Evolutionary conservation across 306 rosid species (phyloP), one percentile per base, ranked within the genome.

Genomic region (Medicago lupulina): DNA sequence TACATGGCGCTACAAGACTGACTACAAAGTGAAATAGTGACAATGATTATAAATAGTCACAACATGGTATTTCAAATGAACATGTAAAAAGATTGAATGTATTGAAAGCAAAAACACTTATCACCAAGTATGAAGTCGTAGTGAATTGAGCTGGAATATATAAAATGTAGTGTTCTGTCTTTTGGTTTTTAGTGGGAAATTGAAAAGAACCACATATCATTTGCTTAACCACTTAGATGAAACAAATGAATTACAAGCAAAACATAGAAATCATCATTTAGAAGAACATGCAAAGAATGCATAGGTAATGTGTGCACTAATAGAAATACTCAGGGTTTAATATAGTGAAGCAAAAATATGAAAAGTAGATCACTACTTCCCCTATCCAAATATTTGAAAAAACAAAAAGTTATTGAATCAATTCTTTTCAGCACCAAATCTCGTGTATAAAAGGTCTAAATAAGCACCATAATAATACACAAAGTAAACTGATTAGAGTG

Each of bases 101-200:
- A 60, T 21, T 25, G 28, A 54, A 59, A 38, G 40, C 23, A 50
- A 65, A 73, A 17, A 54, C 9, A 67, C 40, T 18, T 44, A 58
- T 38, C 38, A 19, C 58, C 55, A 57, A 38, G 23, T 10, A 70
- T 67, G 18, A 46, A 57, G 47, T 1, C 0, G 63, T 16, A 16
- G 63, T 19, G 44, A 49, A 60, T 51, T 67, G 25, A 38, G 62
- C 61, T 13, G 62, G 65, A 53, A 66, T 46, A 55, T 58, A 14
- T 18, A 71, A 13, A 57, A 40, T 5, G n/a, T 13, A 34, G 58
- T 36, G 31, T 71, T 19, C 57, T 51, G 46, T 41, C 73, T 44
- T 51, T 65, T 60, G 44, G 39, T 43, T 58, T 73, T 60, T 60
- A 67, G 43, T 28, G 55, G 46, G 46, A 64, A 79, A 58, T 38